Evolutionary conservation across 805 yeast genomes (phyloP).

Genomic region (Blastobotrys robertii): DNA sequence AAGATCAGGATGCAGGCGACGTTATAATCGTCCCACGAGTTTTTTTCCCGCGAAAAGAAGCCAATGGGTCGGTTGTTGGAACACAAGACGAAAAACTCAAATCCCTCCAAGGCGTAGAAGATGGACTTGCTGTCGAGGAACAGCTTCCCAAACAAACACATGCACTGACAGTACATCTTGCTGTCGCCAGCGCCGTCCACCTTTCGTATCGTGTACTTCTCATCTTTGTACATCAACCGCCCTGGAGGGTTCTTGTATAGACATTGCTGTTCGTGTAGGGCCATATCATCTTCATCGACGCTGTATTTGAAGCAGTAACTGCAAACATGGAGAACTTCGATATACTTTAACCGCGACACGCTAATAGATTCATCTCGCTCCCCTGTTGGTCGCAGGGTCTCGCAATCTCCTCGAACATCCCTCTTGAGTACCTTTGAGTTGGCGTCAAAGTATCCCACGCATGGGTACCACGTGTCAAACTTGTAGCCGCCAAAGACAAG

Average conservation of each 20-base stretch:
- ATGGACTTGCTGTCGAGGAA: constrained; percentile 86
- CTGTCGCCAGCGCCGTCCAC: constrained; percentile 52
- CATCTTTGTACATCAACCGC: constrained; percentile 54
- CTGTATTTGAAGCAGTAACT: constrained; percentile 80
- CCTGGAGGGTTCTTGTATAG: constrained; percentile 44
- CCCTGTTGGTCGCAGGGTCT: no score
- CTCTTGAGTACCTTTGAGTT: constrained; percentile 5
- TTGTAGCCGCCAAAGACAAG: constrained; percentile 61
- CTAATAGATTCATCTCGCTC: no score
- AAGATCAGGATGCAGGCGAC: constrained; percentile 84
- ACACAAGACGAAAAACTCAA: constrained; percentile 57
- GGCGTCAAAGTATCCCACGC: constrained; percentile 60
- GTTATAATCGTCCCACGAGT: constrained; percentile 70
- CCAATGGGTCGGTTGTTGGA: constrained; percentile 42
- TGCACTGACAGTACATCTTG: constrained; percentile 63
- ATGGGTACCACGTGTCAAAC: constrained; percentile 83
- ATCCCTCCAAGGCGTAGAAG: constrained; percentile 66
- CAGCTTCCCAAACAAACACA: constrained; percentile 77
- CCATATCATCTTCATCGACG: constrained; percentile 35
- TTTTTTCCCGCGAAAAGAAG: constrained; percentile 79
- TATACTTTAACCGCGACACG: constrained; percentile 1
- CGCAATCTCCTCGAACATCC: no score
- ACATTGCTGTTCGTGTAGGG: constrained; percentile 35
- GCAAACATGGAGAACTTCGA: constrained; percentile 57
- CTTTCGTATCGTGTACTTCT: constrained; percentile 45